These are phyloP conservation scores for Chernovozyma aurita DNA, from an alignment of 1,139 yeast genomes.

Conservation along the genomic window DNA sequence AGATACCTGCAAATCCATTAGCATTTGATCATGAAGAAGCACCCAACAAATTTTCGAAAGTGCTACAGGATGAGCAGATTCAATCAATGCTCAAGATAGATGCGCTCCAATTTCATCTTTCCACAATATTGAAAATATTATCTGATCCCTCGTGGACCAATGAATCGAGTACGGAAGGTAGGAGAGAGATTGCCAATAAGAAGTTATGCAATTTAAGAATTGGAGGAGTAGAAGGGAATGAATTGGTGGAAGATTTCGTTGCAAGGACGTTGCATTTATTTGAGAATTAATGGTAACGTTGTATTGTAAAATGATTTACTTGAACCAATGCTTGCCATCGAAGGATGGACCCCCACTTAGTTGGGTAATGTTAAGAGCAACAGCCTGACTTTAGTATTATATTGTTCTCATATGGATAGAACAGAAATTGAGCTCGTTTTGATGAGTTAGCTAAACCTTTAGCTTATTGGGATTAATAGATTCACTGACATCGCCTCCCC, in stretches of 20 bases:
- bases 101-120: constrained; percentile 49
- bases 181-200: constrained; percentile 54
- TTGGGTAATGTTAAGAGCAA: no score
- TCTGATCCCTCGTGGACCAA: constrained; percentile 42
- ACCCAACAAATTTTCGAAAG: constrained; percentile 11
- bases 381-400: no score
- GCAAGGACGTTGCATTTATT: constrained; percentile 15
- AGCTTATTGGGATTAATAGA: no score
- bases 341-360: no score
- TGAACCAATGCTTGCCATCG: no score
- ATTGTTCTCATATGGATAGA: no score
- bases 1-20: no score
- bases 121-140: constrained; percentile 42
- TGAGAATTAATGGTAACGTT: no score
- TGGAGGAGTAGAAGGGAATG: constrained; percentile 65
- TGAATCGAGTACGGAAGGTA: constrained; percentile 42
- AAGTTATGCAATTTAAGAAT: constrained; percentile 55
- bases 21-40: no score
- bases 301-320: no score
- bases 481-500: constrained; percentile 19
- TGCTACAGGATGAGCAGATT: constrained; percentile 34
- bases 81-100: constrained; percentile 41
- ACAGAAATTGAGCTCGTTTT: no score
- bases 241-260: constrained; percentile 59
- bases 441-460: no score